Evolutionary conservation across 306 rosid genomes (phyloP), one percentile per base, ranked within the genome.

Genomic region (Erythrophleum fordii): DNA sequence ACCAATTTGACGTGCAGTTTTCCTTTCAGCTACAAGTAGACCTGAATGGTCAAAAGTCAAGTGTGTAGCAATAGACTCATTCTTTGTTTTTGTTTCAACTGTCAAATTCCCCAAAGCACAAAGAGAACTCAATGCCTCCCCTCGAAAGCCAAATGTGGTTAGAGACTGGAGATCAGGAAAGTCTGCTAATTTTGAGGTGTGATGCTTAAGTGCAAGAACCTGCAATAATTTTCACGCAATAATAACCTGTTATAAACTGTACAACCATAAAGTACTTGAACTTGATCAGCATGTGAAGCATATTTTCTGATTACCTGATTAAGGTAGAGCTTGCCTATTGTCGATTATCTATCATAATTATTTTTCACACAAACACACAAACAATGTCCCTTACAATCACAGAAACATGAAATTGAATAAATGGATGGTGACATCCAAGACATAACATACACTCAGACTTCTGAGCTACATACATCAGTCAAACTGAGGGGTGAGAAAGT

Each of bases 41-140:
- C 99, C 99, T 0, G 94, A 89, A 64, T 84, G 97, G 64, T 95
- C 89, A 85, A 83, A 95, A 51, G 90, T 88, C 90, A 95, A 78
- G 75, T 86, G 94, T 11, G 97, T 86, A 4, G 94, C 99, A 29
- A 95, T 83, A 6, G 89, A 58, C 85, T 95, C 99, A 74, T 78
- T 86, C 76, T 66, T 88, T 1, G 98, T 88, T 84, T 92, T 90
- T 6, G 99, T 93, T 77, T 95, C 99, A 64, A 95, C 83, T 0
- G 89, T 93, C 85, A 95, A 75, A 69, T 85, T 71, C 80, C 94
- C 99, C 70, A 95, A 61, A 44, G 95, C 86, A 69, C 96, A 89
- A 4, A 95, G 94, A 1, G 98, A 95, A 80, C 99, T 95, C 83
- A 95, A 35, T 23, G 99, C 99, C 91, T 95, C 98, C 9, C 99